These are phyloP conservation scores for Aphanomyces invadans DNA, from an alignment of 352 stramenopile genomes.

Conservation along the genomic window DNA sequence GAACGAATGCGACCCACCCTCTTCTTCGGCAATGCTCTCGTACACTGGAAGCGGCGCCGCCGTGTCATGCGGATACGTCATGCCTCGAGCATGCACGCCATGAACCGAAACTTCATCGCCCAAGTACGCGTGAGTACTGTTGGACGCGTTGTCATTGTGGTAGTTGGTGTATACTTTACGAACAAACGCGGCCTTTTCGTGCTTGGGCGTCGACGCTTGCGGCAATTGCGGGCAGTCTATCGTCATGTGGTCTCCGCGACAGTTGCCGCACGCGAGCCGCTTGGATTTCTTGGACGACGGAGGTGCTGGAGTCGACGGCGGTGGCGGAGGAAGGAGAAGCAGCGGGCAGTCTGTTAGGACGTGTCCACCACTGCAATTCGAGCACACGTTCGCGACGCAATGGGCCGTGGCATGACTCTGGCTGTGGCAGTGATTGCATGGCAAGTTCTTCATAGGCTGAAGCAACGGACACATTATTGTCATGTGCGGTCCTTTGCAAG, in stretches of 20 bases:
- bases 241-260: conserved; percentile 75
- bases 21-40: conserved; percentile 7
- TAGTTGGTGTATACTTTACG: conserved; percentile 81
- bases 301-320: too few relatives aligned
- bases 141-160: conserved; percentile 77
- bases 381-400: conserved; percentile 58
- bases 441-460: conserved; percentile 27
- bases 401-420: too few relatives aligned
- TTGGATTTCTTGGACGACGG: too few relatives aligned
- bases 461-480: conserved; percentile 68
- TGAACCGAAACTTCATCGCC: conserved; percentile 81
- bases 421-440: too few relatives aligned
- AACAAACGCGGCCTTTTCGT: conserved; percentile 59
- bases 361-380: conserved; percentile 71
- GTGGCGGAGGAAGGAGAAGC: conserved; percentile 29
- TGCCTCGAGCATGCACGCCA: too few relatives aligned
- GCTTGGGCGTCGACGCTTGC: conserved; percentile 29
- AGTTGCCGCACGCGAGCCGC: conserved; percentile 66
- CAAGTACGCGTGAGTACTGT: conserved; percentile 77
- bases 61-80: not conserved
- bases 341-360: conserved; percentile 72
- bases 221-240: conserved; percentile 61
- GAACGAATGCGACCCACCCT: too few relatives aligned
- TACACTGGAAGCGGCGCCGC: not conserved
- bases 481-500: conserved; percentile 77